Percentiles rank a stretch among this genome's conserved stretches.
These are phyloP conservation scores for Penicillium sp. DNA, from an alignment of 2,329 filamentous ascomycete species.

Conservation along the genomic window DNA sequence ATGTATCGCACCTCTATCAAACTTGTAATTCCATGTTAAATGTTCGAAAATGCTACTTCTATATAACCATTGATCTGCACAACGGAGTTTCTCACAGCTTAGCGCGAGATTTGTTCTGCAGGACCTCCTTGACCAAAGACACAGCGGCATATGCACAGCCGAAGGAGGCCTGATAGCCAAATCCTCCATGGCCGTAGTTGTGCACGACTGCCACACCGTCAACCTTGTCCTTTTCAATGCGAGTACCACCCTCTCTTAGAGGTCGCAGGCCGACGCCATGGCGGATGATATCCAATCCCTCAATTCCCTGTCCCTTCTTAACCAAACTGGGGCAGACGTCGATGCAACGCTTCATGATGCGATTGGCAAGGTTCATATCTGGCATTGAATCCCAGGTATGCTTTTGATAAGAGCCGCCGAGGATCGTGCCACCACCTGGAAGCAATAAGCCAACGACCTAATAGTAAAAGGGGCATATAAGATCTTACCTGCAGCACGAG, in stretches of 20 bases:
- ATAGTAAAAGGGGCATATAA: background rate
- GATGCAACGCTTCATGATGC: conserved; percentile 73
- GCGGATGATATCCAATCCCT: conserved; percentile 70
- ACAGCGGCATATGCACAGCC: conserved; percentile 68
- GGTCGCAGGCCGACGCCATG: conserved; percentile 82
- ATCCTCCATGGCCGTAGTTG: conserved; percentile 48
- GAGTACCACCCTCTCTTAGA: conserved; percentile 67
- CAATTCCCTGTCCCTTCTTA: conserved; percentile 61
- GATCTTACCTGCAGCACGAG: conserved; percentile 56
- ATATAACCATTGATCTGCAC: background rate
- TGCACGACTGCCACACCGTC: conserved; percentile 54
- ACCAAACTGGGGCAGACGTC: conserved; percentile 38
- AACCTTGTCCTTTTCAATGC: conserved; percentile 71
- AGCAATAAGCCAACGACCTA: background rate
- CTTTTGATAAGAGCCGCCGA: conserved; percentile 82
- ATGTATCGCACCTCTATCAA: too few species aligned
- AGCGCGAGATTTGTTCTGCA: conserved; percentile 32
- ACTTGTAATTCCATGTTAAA: background rate
- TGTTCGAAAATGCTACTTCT: background rate
- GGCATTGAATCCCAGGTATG: conserved; percentile 75
- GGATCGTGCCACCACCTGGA: conserved; percentile 71
- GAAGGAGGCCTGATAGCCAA: conserved; percentile 66
- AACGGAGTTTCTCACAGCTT: conserved; percentile 27
- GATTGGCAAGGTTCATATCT: conserved; percentile 72
- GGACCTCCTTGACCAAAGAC: conserved; percentile 60